Evolutionary conservation across 306 rosid genomes (phyloP).

Genomic region (Betula pendula): DNA sequence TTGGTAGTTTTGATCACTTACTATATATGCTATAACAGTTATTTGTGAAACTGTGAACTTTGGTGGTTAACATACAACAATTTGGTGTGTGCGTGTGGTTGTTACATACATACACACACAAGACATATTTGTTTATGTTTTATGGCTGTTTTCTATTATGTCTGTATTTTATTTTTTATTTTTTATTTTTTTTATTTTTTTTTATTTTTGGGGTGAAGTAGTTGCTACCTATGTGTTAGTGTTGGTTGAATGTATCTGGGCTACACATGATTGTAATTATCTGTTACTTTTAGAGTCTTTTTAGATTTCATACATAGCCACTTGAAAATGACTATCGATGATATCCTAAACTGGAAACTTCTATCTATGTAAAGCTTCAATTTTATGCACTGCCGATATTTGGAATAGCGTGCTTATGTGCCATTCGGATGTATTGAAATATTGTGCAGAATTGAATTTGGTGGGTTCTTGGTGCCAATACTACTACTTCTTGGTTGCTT

Average conservation of each 20-base stretch:
- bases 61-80: not conserved
- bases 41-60: not conserved
- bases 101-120: slow-evolving; percentile 1
- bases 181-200: too few relatives aligned
- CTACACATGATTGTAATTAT: not conserved
- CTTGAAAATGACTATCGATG: too few relatives aligned
- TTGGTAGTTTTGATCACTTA: slow-evolving; percentile 35
- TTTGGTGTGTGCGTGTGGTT: not conserved
- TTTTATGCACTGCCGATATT: slow-evolving; percentile 1
- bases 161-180: too few relatives aligned
- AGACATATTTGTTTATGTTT: not conserved
- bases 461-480: slow-evolving; percentile 11
- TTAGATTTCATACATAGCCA: not conserved
- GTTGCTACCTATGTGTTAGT: not conserved
- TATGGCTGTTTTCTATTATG: not conserved
- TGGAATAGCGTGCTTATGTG: slow-evolving; percentile 13
- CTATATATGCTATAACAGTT: slow-evolving; percentile 14
- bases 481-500: slow-evolving; percentile 8
- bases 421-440: not conserved
- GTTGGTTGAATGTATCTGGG: not conserved
- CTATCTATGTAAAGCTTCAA: not conserved
- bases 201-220: not conserved
- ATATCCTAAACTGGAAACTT: not conserved
- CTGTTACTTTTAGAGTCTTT: not conserved
- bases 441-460: slow-evolving; percentile 3